These are phyloP conservation scores for Ophiostoma himal-ulmi DNA, from an alignment of 2,329 filamentous ascomycete genomes.

Conservation along the genomic window DNA sequence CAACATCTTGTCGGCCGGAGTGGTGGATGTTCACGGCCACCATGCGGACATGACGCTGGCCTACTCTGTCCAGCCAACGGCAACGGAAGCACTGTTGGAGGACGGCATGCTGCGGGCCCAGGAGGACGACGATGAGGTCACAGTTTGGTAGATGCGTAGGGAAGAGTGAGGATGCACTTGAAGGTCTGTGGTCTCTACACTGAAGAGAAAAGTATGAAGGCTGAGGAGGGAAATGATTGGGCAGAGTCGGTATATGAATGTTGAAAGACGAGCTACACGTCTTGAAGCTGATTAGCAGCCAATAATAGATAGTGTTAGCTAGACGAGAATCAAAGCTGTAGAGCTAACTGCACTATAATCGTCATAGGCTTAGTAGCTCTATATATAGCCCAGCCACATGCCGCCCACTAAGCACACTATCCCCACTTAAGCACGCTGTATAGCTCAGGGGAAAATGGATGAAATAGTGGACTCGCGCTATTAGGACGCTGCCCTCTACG, in stretches of 20 bases:
- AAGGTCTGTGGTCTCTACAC: background rate
- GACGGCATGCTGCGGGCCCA: constrained; percentile 8
- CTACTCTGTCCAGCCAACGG: constrained; percentile 31
- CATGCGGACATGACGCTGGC: constrained; percentile 34
- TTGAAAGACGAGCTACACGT: background rate
- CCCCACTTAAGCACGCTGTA: constrained; percentile 9
- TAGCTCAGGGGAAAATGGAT: constrained; percentile 5
- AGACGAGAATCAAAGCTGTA: no score
- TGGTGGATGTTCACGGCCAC: constrained; percentile 34
- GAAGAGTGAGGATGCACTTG: background rate
- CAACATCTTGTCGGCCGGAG: constrained; percentile 37
- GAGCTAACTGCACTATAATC: background rate
- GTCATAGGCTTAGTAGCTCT: background rate
- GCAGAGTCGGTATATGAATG: background rate
- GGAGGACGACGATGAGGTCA: background rate
- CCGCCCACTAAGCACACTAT: background rate
- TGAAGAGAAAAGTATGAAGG: background rate
- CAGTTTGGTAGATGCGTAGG: background rate
- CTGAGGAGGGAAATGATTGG: background rate
- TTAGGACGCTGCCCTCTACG: background rate
- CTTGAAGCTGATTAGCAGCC: no score
- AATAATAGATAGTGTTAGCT: no score
- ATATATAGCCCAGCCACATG: background rate
- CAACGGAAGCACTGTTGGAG: constrained; percentile 18
- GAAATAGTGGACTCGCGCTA: constrained; percentile 6